Percentiles rank a stretch among this genome's conserved stretches.
Conservation (phyloP, 1,139 yeast genomes). For the Taphrina betulina region DNA sequence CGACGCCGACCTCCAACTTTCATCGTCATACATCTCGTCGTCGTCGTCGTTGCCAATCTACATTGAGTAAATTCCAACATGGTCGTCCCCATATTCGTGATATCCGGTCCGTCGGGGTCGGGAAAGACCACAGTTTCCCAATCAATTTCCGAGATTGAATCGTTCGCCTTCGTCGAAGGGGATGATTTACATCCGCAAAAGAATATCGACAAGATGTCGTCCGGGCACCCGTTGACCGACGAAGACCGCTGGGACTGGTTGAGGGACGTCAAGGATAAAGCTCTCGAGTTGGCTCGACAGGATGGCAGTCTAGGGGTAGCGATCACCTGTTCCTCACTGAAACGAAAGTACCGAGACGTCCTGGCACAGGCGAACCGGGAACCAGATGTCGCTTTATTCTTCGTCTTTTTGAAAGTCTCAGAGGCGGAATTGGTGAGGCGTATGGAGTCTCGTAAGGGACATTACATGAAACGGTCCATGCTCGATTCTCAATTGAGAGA, state of each 20-base stretch:
- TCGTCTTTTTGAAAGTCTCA: constrained; percentile 66
- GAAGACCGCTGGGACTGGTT: constrained; percentile 95
- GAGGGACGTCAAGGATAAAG: constrained; percentile 38
- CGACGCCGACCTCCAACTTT: no score
- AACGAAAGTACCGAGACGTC: constrained; percentile 64
- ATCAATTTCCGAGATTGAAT: constrained; percentile 50
- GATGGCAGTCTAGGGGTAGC: constrained; percentile 45
- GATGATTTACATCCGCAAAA: constrained; percentile 50
- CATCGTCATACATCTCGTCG: no score
- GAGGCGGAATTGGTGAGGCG: constrained; percentile 61
- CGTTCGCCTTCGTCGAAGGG: constrained; percentile 74
- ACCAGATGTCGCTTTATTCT: constrained; percentile 50
- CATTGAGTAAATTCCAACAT: no score
- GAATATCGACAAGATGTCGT: constrained; percentile 78
- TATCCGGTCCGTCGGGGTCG: constrained; percentile 83
- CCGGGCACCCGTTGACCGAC: constrained; percentile 76
- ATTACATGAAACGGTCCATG: constrained; percentile 58
- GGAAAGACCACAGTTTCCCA: constrained; percentile 82
- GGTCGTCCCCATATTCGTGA: constrained; percentile 17
- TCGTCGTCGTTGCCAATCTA: no score
- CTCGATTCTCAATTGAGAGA: constrained; percentile 27
- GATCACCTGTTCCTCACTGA: constrained; percentile 83
- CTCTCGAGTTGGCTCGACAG: constrained; percentile 42
- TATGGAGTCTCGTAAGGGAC: constrained; percentile 63
- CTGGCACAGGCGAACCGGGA: constrained; percentile 46